Evolutionary conservation across 163 green algal genomes (phyloP).

Genomic region (Scenedesmus sp.): DNA sequence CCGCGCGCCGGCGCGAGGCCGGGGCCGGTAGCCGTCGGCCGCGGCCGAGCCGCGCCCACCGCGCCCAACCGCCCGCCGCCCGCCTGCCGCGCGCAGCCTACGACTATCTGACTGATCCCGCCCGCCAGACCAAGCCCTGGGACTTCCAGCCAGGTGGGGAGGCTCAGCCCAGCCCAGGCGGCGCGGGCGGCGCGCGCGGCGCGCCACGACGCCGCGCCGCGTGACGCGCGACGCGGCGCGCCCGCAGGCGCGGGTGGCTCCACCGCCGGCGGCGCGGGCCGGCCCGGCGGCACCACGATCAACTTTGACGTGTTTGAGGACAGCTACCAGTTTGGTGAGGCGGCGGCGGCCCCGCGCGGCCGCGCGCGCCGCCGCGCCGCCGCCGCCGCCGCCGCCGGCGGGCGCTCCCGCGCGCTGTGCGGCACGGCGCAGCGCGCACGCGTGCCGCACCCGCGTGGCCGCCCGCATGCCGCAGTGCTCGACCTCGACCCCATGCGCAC

Average conservation of each 20-base stretch:
- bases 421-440: neutral
- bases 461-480: conserved; percentile 1
- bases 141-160: neutral
- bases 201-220: neutral
- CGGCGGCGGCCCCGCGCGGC: no score
- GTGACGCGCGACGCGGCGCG: neutral
- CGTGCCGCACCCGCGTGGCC: neutral
- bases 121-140: neutral
- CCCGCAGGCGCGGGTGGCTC: neutral
- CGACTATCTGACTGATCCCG: conserved; percentile 3
- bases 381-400: neutral
- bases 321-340: no score
- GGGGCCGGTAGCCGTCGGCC: no score
- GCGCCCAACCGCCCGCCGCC: neutral
- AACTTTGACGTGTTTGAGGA: no score
- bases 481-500: conserved; percentile 1
- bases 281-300: neutral
- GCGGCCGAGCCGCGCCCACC: neutral
- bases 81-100: neutral
- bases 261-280: neutral
- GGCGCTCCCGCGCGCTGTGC: no score
- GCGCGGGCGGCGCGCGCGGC: no score
- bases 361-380: no score
- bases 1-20: no score
- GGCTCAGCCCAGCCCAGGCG: no score